Conservation (phyloP, 495 filamentous ascomycete genomes). For the Lasiosphaeria hispida region DNA sequence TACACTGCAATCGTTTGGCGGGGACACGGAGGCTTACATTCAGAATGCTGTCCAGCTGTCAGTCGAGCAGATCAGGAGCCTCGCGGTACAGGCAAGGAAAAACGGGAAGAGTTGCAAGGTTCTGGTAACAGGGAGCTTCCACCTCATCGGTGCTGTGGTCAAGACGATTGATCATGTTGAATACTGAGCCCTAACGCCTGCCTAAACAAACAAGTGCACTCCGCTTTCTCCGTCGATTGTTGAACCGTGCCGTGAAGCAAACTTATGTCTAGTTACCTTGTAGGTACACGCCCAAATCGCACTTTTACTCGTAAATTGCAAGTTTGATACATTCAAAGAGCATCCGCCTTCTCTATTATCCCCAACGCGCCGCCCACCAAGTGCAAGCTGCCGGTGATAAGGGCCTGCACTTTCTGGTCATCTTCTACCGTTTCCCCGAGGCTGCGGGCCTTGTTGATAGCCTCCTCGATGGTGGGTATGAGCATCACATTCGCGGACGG, state of each 20-base stretch:
- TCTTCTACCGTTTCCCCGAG: conserved; percentile 35
- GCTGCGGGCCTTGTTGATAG: conserved; percentile 63
- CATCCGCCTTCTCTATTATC: conserved; percentile 45
- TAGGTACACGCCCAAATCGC: not conserved
- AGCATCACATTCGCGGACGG: conserved; percentile 59
- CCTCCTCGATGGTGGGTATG: conserved; percentile 79
- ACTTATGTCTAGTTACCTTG: conserved; percentile 7
- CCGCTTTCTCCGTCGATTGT: too few species aligned
- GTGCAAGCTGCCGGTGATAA: conserved; percentile 64
- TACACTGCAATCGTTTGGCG: conserved; percentile 20
- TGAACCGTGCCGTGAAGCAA: conserved; percentile 18
- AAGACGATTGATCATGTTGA: conserved; percentile 63
- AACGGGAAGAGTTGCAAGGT: conserved; percentile 27
- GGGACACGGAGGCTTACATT: conserved; percentile 21
- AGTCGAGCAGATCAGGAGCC: conserved; percentile 24
- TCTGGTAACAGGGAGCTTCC: conserved; percentile 80
- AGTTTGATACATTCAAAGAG: conserved; percentile 22
- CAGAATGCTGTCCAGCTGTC: conserved; percentile 30
- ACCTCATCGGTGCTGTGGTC: conserved; percentile 80
- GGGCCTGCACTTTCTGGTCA: conserved; percentile 39
- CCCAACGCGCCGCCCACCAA: conserved; percentile 58
- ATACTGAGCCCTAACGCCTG: conserved; percentile 14
- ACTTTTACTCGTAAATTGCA: not conserved
- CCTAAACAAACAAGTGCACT: conserved; percentile 1
- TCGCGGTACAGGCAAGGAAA: conserved; percentile 15